These are phyloP conservation scores for Clonostachys sp. DNA, from an alignment of 2,329 filamentous ascomycete species.

Conservation along the genomic window DNA sequence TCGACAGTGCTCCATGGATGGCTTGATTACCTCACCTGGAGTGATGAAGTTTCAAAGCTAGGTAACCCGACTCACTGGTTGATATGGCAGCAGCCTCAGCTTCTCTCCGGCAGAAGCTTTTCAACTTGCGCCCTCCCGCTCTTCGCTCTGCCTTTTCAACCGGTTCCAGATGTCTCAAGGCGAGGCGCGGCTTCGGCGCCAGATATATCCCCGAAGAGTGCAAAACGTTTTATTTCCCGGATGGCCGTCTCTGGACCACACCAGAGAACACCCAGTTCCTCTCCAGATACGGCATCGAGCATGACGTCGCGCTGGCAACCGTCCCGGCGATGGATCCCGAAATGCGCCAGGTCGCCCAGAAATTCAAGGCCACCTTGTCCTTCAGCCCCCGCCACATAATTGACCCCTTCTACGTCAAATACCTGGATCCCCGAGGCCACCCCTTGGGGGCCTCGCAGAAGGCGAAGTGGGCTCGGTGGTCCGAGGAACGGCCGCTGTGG, in stretches of 20 bases:
- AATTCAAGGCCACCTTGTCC: constrained; percentile 6
- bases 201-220: constrained; percentile 1
- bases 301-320: constrained; percentile 9
- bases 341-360: constrained; percentile 9
- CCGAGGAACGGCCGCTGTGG: constrained; percentile 22
- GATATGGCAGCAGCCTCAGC: constrained; percentile 16
- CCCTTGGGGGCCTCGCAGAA: constrained; percentile 17
- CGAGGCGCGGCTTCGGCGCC: not conserved
- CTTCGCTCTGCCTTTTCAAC: not conserved
- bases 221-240: not conserved
- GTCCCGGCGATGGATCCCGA: constrained; percentile 2
- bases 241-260: not conserved
- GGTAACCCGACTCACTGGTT: constrained; percentile 1
- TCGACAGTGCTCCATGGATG: not conserved
- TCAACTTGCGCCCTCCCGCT: constrained; percentile 4
- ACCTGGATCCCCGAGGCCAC: constrained; percentile 23
- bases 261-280: constrained; percentile 1
- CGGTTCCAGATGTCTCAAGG: constrained; percentile 7
- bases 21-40: not conserved
- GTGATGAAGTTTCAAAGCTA: constrained; percentile 8
- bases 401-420: constrained; percentile 21
- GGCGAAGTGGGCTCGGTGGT: constrained; percentile 15
- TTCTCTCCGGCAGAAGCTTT: constrained; percentile 6
- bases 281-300: not conserved
- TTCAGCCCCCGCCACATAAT: constrained; percentile 21